These are phyloP conservation scores for Porpolomopsis calyptriformis DNA, from an alignment of 768 basidiomycete species.

Conservation along the genomic window DNA sequence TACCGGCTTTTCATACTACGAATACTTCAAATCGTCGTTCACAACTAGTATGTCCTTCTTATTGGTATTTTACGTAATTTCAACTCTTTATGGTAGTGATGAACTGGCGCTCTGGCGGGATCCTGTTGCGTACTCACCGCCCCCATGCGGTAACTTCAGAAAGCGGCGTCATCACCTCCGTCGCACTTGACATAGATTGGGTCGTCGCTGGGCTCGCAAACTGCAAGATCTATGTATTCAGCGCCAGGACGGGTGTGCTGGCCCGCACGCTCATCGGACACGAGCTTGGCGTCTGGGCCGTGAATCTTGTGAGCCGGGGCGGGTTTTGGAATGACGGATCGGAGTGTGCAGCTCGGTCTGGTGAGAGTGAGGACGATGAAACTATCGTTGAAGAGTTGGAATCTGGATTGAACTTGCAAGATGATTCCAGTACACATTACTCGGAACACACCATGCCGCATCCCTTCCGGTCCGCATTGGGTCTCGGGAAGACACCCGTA, in stretches of 20 bases:
- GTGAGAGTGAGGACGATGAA: neutral
- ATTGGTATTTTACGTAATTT: slow-evolving; percentile 4
- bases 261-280: slow-evolving; percentile 75
- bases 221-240: slow-evolving; percentile 76
- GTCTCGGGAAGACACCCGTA: slow-evolving; percentile 18
- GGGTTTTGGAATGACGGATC: slow-evolving; percentile 32
- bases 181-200: slow-evolving; percentile 74
- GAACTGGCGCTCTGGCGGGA: slow-evolving; percentile 73
- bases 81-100: slow-evolving; percentile 36
- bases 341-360: too few relatives aligned
- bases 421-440: too few relatives aligned
- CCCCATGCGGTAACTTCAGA: slow-evolving; percentile 32
- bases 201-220: slow-evolving; percentile 87
- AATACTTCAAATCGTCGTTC: slow-evolving; percentile 65
- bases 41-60: slow-evolving; percentile 44
- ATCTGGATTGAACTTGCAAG: too few relatives aligned
- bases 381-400: neutral
- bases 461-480: slow-evolving; percentile 40
- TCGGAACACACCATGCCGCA: too few relatives aligned
- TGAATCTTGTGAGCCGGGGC: slow-evolving; percentile 66
- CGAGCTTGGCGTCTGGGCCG: slow-evolving; percentile 85
- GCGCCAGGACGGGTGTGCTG: slow-evolving; percentile 65
- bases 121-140: slow-evolving; percentile 55
- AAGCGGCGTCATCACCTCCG: slow-evolving; percentile 71
- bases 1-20: slow-evolving; percentile 45